These are phyloP conservation scores for Uronychia binucleata DNA, from an alignment of 73 alveolate genomes.

Conservation along the genomic window DNA sequence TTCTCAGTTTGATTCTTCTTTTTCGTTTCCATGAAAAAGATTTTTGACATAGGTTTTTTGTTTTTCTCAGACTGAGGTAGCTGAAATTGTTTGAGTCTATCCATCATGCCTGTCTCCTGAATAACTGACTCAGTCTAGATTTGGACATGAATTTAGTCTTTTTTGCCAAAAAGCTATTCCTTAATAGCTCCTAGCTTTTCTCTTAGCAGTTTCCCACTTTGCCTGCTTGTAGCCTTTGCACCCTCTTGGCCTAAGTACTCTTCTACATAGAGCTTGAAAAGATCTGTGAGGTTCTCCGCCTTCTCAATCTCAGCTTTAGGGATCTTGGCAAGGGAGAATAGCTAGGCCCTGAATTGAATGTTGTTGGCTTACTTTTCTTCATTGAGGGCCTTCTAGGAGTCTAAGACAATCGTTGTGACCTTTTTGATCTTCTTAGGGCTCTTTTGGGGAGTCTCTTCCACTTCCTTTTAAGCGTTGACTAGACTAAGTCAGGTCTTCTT, in stretches of 20 bases:
- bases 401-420: too few species aligned
- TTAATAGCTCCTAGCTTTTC: background rate
- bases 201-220: background rate
- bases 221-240: background rate
- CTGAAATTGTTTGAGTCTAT: background rate
- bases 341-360: too few species aligned
- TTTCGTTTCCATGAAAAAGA: background rate
- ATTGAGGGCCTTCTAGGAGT: too few species aligned
- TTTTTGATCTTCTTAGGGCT: too few species aligned
- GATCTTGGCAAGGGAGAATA: background rate
- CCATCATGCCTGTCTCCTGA: background rate
- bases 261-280: background rate
- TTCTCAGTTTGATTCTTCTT: conserved; percentile 5
- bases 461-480: too few species aligned
- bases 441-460: too few species aligned
- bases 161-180: background rate
- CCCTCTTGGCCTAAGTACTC: background rate
- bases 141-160: too few species aligned
- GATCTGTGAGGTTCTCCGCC: background rate
- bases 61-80: background rate
- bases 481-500: too few species aligned
- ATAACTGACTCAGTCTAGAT: background rate
- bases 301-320: background rate
- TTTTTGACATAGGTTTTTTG: background rate
- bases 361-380: too few species aligned